phyloP scores from a whole-genome alignment of 2,329 filamentous ascomycete genomes.

The Penicillium sp. region DNA sequence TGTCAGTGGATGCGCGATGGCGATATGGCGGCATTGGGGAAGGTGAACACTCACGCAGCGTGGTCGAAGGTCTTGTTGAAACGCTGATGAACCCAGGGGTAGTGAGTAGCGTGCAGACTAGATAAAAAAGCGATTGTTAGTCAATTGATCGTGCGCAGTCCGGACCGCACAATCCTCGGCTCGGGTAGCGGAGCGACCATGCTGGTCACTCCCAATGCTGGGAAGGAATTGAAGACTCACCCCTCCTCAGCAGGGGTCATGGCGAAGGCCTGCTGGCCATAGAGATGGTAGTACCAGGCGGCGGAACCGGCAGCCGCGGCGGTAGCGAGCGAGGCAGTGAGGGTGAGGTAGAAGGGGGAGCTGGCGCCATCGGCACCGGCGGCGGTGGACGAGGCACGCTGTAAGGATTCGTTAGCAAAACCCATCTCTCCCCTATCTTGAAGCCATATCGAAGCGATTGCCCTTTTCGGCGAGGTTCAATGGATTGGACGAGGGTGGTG shows the following conservation, averaged over 20 bases:
- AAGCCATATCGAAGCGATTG: slow-evolving; percentile 36
- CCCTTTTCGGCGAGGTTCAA: slow-evolving; percentile 36
- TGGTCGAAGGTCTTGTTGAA: slow-evolving; percentile 97
- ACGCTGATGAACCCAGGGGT: slow-evolving; percentile 94
- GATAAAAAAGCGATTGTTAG: slow-evolving; percentile 37
- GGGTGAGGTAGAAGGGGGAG: slow-evolving; percentile 81
- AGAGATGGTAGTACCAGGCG: slow-evolving; percentile 97
- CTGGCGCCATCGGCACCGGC: slow-evolving; percentile 71
- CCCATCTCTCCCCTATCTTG: slow-evolving; percentile 40
- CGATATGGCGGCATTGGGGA: slow-evolving; percentile 18
- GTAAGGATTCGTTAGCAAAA: slow-evolving; percentile 47
- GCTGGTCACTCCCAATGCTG: slow-evolving; percentile 24
- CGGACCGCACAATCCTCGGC: slow-evolving; percentile 36
- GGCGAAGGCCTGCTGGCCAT: slow-evolving; percentile 84
- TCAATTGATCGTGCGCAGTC: slow-evolving; percentile 23
- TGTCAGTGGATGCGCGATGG: slow-evolving; percentile 27
- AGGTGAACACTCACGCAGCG: slow-evolving; percentile 73
- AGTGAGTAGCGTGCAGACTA: slow-evolving; percentile 88
- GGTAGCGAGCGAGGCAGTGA: slow-evolving; percentile 85
- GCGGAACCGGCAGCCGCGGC: slow-evolving; percentile 85
- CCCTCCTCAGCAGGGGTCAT: slow-evolving; percentile 96
- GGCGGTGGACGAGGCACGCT: slow-evolving; percentile 73
- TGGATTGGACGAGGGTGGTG: slow-evolving; percentile 43
- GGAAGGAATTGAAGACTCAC: slow-evolving; percentile 66
- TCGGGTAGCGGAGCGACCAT: slow-evolving; percentile 28